Evolutionary conservation across 805 yeast species (phyloP), one percentile per base, ranked within the genome.

Genomic region (Metschnikowia lachancei): DNA sequence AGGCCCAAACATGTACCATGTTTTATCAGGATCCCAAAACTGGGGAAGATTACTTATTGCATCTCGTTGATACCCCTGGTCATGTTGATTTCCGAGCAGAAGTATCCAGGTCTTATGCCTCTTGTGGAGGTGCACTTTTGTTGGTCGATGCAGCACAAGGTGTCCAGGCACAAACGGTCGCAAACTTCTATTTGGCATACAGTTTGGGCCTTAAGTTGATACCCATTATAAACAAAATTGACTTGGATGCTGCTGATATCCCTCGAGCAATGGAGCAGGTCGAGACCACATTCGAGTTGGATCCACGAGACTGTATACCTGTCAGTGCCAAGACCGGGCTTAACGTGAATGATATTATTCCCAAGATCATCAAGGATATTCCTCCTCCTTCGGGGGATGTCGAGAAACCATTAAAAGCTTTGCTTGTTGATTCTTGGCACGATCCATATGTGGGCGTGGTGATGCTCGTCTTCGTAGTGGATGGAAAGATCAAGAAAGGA

Each of bases 101-200:
- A 59, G 99, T 92, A 1, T 82, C 95, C 3, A 69, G 98, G 55
- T 87, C 96, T 7, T 91, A 91, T 66, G 97, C 97, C 2, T 87
- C 97, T 0, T 94, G 97, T 70, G 95, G 91, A 31, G 98, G 98
- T 12, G 97, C 97, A 0, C 67, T 92, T 34, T 65, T 92, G 34
- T 66, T 92, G 18, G 95, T 92, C 1, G 99, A 94, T 70, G 98
- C 98, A 1, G 77, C 92, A 2, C 97, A 94, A 60, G 98, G 98
- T 42, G 90, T 92, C 3, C 97, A 90, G 64, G 98, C 98, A 0
- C 99, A 92, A 64, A 94, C 99, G 0, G 97, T 92, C n/a, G 97
- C 99, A 19, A 92, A 94, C 64, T 92, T 87, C 66, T 88, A 85
- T 59, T 72, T 92, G 46, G 99, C 98, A 0, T 85, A 86, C 60